Percentiles rank a stretch among this genome's conserved stretches.
Evolutionary conservation across 768 basidiomycete species (phyloP).

Genomic region (Lactifluus subvellereus): DNA sequence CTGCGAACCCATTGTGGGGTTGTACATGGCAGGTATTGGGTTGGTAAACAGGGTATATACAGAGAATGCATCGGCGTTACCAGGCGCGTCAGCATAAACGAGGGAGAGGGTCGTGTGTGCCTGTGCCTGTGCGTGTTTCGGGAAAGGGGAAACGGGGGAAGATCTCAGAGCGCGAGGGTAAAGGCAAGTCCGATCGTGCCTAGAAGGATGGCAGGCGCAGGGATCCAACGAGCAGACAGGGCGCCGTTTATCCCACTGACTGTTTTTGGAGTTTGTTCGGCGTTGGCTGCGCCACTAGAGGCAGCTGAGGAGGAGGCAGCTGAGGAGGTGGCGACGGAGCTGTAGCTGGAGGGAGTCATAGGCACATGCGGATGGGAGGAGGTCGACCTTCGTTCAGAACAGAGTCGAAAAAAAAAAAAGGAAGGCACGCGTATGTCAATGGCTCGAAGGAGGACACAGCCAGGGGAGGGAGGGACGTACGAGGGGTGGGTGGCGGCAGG

Average conservation of each 20-base stretch:
- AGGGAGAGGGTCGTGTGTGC: neutral
- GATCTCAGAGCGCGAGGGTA: constrained; percentile 5
- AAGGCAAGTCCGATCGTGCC: constrained; percentile 1
- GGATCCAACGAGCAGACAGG: neutral
- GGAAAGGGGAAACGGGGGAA: neutral
- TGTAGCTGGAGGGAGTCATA: neutral
- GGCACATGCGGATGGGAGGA: too few relatives aligned
- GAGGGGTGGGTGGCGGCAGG: neutral
- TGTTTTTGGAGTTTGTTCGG: neutral
- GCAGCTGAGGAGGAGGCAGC: neutral
- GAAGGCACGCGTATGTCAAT: too few relatives aligned
- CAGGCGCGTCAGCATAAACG: neutral
- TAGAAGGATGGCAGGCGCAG: neutral
- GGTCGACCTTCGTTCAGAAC: too few relatives aligned
- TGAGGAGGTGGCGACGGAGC: neutral
- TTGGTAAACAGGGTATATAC: neutral
- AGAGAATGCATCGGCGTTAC: neutral
- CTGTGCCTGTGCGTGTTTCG: neutral
- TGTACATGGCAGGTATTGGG: neutral
- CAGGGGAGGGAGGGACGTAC: too few relatives aligned
- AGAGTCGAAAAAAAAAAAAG: too few relatives aligned
- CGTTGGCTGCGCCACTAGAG: neutral
- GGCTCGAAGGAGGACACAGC: too few relatives aligned
- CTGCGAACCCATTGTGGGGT: neutral
- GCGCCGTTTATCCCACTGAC: neutral